Conservation (phyloP, 2,329 filamentous ascomycete species). For the Epichloe sylvatica region DNA sequence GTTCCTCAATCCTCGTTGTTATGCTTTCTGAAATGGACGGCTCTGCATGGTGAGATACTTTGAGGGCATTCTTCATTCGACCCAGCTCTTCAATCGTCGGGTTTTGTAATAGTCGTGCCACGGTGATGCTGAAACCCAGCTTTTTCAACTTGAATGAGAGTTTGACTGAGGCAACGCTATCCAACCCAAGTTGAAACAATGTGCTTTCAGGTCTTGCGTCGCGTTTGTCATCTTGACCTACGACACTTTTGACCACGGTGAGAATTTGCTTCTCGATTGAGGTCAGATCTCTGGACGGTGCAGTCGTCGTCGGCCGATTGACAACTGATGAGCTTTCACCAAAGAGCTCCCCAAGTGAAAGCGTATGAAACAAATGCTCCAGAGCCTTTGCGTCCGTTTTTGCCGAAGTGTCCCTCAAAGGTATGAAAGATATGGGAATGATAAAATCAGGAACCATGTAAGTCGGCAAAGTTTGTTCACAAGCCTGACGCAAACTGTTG, state of each 20-base stretch:
- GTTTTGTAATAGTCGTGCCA: conserved; percentile 21
- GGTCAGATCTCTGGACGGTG: background rate
- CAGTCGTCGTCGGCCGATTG: background rate
- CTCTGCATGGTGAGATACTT: background rate
- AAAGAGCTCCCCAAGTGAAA: conserved; percentile 3
- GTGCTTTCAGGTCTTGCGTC: background rate
- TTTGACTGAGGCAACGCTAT: conserved; percentile 23
- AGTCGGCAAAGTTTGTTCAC: conserved; percentile 1
- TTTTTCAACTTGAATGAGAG: conserved; percentile 20
- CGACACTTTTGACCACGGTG: background rate
- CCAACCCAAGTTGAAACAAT: conserved; percentile 23
- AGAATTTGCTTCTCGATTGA: background rate
- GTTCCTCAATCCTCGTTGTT: background rate
- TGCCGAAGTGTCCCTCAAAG: conserved; percentile 3
- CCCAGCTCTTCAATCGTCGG: conserved; percentile 21
- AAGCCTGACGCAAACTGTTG: background rate
- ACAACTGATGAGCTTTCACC: background rate
- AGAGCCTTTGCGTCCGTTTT: conserved; percentile 4
- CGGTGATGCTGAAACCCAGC: conserved; percentile 19
- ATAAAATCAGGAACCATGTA: conserved; percentile 7
- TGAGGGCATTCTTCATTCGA: background rate
- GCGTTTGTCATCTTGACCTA: background rate
- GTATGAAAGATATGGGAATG: conserved; percentile 2
- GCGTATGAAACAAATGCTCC: conserved; percentile 3
- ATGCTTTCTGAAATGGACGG: background rate